phyloP scores from a whole-genome alignment of 1,284 basidiomycete genomes.

The Rhodotorula mucilaginosa region DNA sequence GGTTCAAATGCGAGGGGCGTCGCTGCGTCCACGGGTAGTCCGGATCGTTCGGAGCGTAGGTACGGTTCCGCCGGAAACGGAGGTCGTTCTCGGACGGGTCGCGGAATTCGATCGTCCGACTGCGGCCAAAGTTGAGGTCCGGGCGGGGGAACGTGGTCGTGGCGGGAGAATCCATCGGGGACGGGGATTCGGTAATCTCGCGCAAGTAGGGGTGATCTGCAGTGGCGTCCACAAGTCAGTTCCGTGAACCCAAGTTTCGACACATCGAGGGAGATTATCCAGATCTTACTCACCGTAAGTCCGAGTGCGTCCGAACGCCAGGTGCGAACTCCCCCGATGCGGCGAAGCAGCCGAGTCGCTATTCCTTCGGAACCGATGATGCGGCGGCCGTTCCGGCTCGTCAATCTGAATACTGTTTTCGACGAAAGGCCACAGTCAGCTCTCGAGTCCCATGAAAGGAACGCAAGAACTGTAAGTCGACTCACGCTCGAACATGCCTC shows the following conservation, averaged over 20 bases:
- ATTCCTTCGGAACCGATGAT: slow-evolving; percentile 15
- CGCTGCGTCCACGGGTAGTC: slow-evolving; percentile 28
- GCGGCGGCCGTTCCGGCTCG: slow-evolving; percentile 27
- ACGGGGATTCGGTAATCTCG: slow-evolving; percentile 21
- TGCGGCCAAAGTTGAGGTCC: slow-evolving; percentile 52
- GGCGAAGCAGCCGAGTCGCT: slow-evolving; percentile 37
- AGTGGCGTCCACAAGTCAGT: not conserved
- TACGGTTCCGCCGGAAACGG: slow-evolving; percentile 30
- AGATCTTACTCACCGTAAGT: not conserved
- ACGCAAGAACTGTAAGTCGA: too few relatives aligned
- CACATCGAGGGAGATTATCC: too few relatives aligned
- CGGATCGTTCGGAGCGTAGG: slow-evolving; percentile 15
- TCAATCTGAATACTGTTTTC: slow-evolving; percentile 27
- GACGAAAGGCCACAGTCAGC: too few relatives aligned
- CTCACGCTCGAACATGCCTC: slow-evolving; percentile 24
- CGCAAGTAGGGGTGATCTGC: slow-evolving; percentile 21
- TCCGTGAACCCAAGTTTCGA: too few relatives aligned
- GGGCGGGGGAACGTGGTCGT: slow-evolving; percentile 37
- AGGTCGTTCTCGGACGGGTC: slow-evolving; percentile 41
- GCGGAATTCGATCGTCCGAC: slow-evolving; percentile 60
- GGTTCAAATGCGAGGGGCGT: slow-evolving; percentile 30
- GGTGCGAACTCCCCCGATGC: not conserved
- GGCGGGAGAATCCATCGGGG: not conserved
- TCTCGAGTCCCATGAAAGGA: too few relatives aligned
- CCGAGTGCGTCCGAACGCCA: not conserved